Conservation (phyloP, 2,329 filamentous ascomycete genomes). For the Knufia petricola region DNA sequence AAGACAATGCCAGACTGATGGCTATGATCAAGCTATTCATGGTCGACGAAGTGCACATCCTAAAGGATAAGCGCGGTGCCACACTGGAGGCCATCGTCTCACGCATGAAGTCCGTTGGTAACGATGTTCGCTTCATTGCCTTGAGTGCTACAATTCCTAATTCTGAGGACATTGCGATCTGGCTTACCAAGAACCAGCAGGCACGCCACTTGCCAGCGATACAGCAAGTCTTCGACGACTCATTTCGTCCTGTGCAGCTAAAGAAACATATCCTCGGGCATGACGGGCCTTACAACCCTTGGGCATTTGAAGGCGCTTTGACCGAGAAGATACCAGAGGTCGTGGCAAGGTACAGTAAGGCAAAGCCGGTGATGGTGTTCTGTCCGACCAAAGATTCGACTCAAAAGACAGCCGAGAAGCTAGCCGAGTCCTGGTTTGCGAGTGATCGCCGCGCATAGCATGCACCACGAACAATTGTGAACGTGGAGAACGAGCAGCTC, state of each 20-base stretch:
- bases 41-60: constrained; percentile 79
- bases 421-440: constrained; percentile 57
- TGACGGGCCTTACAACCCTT: constrained; percentile 56
- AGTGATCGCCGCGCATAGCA: constrained; percentile 53
- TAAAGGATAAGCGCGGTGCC: constrained; percentile 69
- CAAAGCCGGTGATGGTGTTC: constrained; percentile 74
- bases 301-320: constrained; percentile 62
- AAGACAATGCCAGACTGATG: constrained; percentile 65
- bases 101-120: constrained; percentile 72
- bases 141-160: constrained; percentile 79
- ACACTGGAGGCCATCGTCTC: constrained; percentile 77
- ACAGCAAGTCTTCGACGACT: constrained; percentile 64
- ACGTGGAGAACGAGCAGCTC: constrained; percentile 51
- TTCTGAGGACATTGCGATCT: constrained; percentile 66
- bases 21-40: constrained; percentile 68
- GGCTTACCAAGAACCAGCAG: constrained; percentile 60
- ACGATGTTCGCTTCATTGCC: constrained; percentile 67
- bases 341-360: constrained; percentile 55
- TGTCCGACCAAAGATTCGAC: constrained; percentile 68
- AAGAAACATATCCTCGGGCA: constrained; percentile 70
- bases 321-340: constrained; percentile 57
- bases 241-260: constrained; percentile 67
- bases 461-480: constrained; percentile 42
- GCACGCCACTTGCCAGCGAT: constrained; percentile 54
- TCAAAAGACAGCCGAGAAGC: constrained; percentile 54